These are phyloP conservation scores for Oryza longistaminata DNA, from an alignment of 176 grass and related monocot genomes.

Conservation along the genomic window DNA sequence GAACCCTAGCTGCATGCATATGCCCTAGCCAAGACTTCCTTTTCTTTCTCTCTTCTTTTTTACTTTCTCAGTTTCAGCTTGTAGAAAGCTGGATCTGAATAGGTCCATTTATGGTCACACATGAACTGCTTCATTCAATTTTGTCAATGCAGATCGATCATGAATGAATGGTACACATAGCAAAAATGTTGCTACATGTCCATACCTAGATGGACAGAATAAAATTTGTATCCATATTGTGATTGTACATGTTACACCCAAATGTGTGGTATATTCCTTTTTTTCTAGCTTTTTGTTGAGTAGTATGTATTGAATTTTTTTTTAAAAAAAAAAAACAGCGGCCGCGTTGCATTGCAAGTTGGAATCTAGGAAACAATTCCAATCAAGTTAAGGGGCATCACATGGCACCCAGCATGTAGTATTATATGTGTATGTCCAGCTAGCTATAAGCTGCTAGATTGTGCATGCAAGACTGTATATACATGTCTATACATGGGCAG, in stretches of 20 bases:
- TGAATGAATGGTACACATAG: constrained; percentile 34
- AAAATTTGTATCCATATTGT: constrained; percentile 23
- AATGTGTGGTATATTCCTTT: background rate
- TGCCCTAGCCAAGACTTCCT: background rate
- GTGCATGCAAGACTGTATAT: constrained; percentile 39
- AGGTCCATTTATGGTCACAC: constrained; percentile 6
- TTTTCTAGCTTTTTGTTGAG: background rate
- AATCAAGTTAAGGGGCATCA: constrained; percentile 51
- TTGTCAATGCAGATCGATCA: background rate
- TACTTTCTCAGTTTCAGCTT: constrained; percentile 14
- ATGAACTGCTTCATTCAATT: constrained; percentile 34
- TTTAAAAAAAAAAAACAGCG: constrained; percentile 25
- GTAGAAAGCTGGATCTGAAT: constrained; percentile 30
- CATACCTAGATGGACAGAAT: constrained; percentile 38
- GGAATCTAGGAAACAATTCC: constrained; percentile 85
- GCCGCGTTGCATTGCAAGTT: constrained; percentile 43
- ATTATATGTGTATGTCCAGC: constrained; percentile 44
- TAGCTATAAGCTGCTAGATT: constrained; percentile 43
- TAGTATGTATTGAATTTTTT: background rate
- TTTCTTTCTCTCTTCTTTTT: background rate
- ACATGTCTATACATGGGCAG: constrained; percentile 36
- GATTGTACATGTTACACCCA: background rate
- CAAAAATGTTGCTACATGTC: constrained; percentile 36
- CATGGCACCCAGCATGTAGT: constrained; percentile 55
- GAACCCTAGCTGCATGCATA: constrained; percentile 20